phyloP scores from a whole-genome alignment of 2,329 filamentous ascomycete genomes.

The Cytospora mali region DNA sequence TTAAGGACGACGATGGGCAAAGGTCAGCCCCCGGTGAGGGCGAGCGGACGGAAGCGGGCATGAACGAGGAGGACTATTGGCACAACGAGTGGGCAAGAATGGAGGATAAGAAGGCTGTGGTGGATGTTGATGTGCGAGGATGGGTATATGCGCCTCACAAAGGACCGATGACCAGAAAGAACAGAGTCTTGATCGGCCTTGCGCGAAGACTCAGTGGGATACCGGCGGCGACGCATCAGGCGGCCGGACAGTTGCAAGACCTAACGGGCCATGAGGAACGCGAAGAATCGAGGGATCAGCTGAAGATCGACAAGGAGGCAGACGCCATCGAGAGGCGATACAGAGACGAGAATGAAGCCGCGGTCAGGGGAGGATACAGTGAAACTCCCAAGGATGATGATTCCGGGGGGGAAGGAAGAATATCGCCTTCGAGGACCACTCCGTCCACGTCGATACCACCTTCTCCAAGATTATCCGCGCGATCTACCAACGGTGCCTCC shows the following conservation, averaged over 20 bases:
- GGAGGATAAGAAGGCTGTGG: slow-evolving; percentile 81
- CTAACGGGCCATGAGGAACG: slow-evolving; percentile 43
- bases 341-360: slow-evolving; percentile 70
- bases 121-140: slow-evolving; percentile 92
- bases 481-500: slow-evolving; percentile 38
- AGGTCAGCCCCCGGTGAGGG: slow-evolving; percentile 1
- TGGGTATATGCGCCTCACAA: slow-evolving; percentile 91
- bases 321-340: slow-evolving; percentile 75
- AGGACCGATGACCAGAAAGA: slow-evolving; percentile 83
- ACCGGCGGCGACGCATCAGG: slow-evolving; percentile 62
- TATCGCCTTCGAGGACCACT: slow-evolving; percentile 30
- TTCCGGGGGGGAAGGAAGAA: slow-evolving; percentile 42
- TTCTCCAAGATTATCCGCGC: slow-evolving; percentile 47
- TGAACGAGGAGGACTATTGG: slow-evolving; percentile 74
- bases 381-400: slow-evolving; percentile 58
- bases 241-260: slow-evolving; percentile 32
- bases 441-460: slow-evolving; percentile 45
- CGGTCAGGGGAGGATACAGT: slow-evolving; percentile 73
- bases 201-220: slow-evolving; percentile 88
- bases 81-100: slow-evolving; percentile 75
- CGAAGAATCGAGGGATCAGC: slow-evolving; percentile 57
- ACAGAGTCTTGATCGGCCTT: slow-evolving; percentile 82
- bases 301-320: slow-evolving; percentile 73
- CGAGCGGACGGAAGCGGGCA: slow-evolving; percentile 37
- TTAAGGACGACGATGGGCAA: slow-evolving; percentile 47